Base-by-base conservation (phyloP, 1,284 basidiomycete genomes). In the Singerocomus inundabilis region DNA sequence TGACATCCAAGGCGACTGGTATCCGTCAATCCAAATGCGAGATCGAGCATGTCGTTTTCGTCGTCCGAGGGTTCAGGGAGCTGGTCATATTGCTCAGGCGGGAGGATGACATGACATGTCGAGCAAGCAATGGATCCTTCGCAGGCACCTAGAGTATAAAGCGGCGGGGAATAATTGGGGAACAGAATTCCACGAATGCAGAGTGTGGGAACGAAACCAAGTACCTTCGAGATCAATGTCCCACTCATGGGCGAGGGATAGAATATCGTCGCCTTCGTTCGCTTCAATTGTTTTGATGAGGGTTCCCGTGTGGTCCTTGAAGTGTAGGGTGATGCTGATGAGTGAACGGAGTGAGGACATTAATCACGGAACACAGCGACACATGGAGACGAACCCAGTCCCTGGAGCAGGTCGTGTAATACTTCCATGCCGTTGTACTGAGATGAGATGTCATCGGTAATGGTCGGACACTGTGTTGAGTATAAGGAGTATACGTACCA, bases 31-130 rank as follows among this genome's bases (percentile, higher is more conserved):
- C 93, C 96, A 60, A 98, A 99, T 1, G 96, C 97, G 75, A 99
- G 88, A 70, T 99, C 96, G 34, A 99, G 78, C 95, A 98, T 98
- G 62, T 96, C 93, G 65, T 94, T 97, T 73, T 99, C 96, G 66
- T 99, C 96, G 59, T 99, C 96, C 52, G 91, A 89, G 1, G 96
- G 93, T 64, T 98, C 95, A 2, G 91, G 86, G 3, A 98, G 76
- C 42, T 80, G 65, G 68, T 98, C 92, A 66, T 93, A 98, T 52
- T 85, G 77, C 59, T 93, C 84, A 10, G 84, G 83, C 42, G 86
- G 79, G 38, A 98, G 79, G 49, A 98, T 93, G 52, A 98, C 85
- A 69, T 99, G 96, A 69, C 97, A 99, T 33, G 97, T 99, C 26
- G 95, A 98, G 69, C 96, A 99, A 18, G 96, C 97, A 48, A 98